Base-by-base conservation (phyloP, 2,329 filamentous ascomycete genomes). In the Aspergillus texensis region DNA sequence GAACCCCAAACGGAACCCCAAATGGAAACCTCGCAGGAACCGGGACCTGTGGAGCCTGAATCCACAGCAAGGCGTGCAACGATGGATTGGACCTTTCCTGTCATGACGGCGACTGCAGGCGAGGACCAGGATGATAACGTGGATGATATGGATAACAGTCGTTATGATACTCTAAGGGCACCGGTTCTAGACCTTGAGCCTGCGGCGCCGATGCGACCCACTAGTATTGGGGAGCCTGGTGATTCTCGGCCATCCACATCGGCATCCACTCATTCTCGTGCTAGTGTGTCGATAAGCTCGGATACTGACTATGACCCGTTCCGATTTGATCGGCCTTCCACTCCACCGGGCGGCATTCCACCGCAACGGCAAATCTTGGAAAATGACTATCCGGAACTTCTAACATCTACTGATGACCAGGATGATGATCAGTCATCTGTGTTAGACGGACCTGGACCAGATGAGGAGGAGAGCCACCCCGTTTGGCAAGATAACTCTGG, bases 11-110 rank as follows among this genome's bases (percentile, higher is more conserved):
- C 6, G 26, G 62, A 68, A 30, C 21, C 45, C 4, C 54, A 62
- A 16, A 19, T 26, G 12, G 66, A 66, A 26, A 52, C 60, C 2
- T 55, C 61, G 24, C 50, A 57, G 36, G 66, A 58, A 36, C 46
- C 61, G 1, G 61, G 5, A 34, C 28, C 48, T 4, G 16, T 32
- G 16, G 58, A 67, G 39, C 28, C 55, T 14, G 71, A 74, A 28
- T 67, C 66, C 24, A 65, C 67, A 2, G 79, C 71, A 16, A 79
- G 77, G 56, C 75, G 78, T 8, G 78, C 78, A 19, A 80, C 78
- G 5, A 82, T 82, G 75, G 83, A 85, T 39, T 88, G 85, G 85
- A 85, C 81, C 14, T 86, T 86, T 65, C 83, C 84, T 9, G 73
- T 78, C 4, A 80, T 79, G 75, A 75, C 64, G 8, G 60, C 72